Evolutionary conservation across 495 filamentous ascomycete genomes (phyloP).

Genomic region (Talaromyces thailandensis): DNA sequence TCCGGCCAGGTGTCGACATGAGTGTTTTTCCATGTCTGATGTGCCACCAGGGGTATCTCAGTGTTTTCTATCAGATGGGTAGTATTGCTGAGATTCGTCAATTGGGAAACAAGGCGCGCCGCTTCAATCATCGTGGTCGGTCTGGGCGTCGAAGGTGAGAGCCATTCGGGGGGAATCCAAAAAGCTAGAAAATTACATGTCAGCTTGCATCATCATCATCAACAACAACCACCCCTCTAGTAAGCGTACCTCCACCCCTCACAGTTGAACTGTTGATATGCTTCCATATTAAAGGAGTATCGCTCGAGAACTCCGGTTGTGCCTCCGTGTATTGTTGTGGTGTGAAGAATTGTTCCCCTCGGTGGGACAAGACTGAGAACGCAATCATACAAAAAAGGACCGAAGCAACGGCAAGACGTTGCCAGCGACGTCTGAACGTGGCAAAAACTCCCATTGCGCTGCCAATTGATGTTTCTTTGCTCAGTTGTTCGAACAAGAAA

Average conservation of each 20-base stretch:
- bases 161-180: conserved; percentile 6
- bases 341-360: neutral
- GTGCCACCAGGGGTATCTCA: conserved; percentile 12
- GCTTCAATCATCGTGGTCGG: conserved; percentile 7
- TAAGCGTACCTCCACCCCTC: conserved; percentile 6
- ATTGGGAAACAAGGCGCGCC: conserved; percentile 1
- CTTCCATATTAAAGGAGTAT: conserved; percentile 8
- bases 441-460: neutral
- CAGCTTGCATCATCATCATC: neutral
- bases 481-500: neutral
- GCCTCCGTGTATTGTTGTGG: neutral
- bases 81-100: conserved; percentile 1
- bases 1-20: conserved; percentile 9
- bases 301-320: neutral
- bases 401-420: conserved; percentile 7
- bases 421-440: conserved; percentile 8
- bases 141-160: conserved; percentile 4
- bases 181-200: conserved; percentile 1
- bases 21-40: conserved; percentile 16
- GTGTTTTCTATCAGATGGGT: conserved; percentile 5
- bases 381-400: conserved; percentile 1
- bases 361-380: conserved; percentile 2
- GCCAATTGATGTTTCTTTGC: neutral
- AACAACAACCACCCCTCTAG: no score
- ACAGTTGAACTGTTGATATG: conserved; percentile 4